Base-by-base conservation (phyloP, 345 rosid genomes). In the Abelmoschus esculentus region DNA sequence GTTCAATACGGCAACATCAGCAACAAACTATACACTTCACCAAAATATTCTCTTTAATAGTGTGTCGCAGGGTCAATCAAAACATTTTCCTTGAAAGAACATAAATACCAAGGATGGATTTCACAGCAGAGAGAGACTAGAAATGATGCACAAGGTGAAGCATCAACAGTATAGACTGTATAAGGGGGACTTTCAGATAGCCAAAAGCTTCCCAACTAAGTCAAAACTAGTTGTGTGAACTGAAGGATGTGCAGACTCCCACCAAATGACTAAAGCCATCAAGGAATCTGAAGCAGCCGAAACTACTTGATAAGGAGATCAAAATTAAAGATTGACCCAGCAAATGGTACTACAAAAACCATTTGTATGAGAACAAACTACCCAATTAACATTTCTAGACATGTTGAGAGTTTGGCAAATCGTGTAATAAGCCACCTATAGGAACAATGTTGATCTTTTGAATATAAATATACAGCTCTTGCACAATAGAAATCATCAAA, bases 331-430 rank as follows among this genome's bases (percentile, higher is more conserved):
- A 22, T 49, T 56, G 61, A 34, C 28, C 26, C 46, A 47, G 70
- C 61, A 68, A 47, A 18, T 73, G 49, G 68, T 58, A 62, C 36
- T 26, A 72, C 42, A 57, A 52, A 44, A 9, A 44, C 40, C 42
- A 7, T 1, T 7, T 31, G 60, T 3, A 66, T n/a, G 66, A 70
- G 73, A 75, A 76, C 28, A 34, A 70, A 55, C 62, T 46, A 54
- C 61, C 70, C 77, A 65, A 32, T 74, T 59, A 19, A 71, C 38
- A 73, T 15, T 46, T 26, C 69, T 66, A 47, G 69, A 28, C 56
- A 47, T 15, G 56, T 31, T 49, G 63, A 29, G 38, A 60, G 59
- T 8, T 15, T 22, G 26, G 26, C 61, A 61, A 42, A 52, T 31
- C 67, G 67, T 2, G 40, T 71, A 76, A 70, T 32, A 56, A 65